Conservation (phyloP, 2,329 filamentous ascomycete genomes). For the Xylaria hypoxylon region DNA sequence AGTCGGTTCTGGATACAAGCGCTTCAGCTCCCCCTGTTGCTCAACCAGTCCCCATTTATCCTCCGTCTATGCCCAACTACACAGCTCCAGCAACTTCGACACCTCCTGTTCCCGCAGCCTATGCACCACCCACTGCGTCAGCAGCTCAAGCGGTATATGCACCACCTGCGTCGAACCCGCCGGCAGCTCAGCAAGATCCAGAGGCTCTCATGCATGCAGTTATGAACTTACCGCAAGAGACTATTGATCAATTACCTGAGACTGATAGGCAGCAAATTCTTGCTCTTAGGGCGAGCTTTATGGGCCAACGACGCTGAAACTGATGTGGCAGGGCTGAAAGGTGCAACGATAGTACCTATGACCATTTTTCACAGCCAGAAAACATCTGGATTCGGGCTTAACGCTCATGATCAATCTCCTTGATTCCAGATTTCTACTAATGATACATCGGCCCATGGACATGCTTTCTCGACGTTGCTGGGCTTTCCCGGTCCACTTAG, state of each 20-base stretch:
- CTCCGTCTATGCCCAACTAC: conserved; percentile 53
- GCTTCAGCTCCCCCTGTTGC: conserved; percentile 56
- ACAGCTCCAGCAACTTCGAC: conserved; percentile 58
- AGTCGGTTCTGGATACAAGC: conserved; percentile 78
- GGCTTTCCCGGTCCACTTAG: background rate
- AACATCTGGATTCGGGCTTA: background rate
- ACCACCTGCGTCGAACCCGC: conserved; percentile 54
- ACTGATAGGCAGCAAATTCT: conserved; percentile 83
- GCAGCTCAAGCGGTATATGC: conserved; percentile 55
- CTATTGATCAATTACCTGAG: conserved; percentile 82
- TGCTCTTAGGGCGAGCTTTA: conserved; percentile 74
- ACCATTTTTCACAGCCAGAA: background rate
- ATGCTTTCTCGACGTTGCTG: background rate
- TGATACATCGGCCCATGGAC: background rate
- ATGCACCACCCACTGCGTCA: conserved; percentile 57
- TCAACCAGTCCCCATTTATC: conserved; percentile 54
- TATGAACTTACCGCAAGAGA: conserved; percentile 80
- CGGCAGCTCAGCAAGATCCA: conserved; percentile 64
- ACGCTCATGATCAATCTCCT: background rate
- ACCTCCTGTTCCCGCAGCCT: conserved; percentile 61
- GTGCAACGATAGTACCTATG: background rate
- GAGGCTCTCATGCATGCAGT: conserved; percentile 84
- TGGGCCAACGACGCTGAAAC: conserved; percentile 37
- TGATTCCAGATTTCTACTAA: background rate
- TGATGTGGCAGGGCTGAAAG: background rate